Conservation (phyloP, 106 monocot species). For the Dioscorea alata region DNA sequence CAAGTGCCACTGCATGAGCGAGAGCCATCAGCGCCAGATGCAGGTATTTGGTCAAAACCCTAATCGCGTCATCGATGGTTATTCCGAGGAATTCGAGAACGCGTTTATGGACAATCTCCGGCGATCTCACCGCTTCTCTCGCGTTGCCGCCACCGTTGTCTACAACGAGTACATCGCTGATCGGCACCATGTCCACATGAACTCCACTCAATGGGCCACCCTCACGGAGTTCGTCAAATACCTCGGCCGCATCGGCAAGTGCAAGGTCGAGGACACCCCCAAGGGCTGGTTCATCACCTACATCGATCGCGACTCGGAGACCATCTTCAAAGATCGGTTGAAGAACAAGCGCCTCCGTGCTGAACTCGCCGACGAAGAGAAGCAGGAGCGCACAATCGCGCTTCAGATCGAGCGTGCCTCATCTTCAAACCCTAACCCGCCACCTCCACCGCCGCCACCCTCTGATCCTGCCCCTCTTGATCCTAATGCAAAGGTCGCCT, state of each 20-base stretch:
- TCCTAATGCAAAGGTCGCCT: not conserved
- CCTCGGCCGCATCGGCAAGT: constrained; percentile 72
- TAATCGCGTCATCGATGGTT: constrained; percentile 68
- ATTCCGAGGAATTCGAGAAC: constrained; percentile 78
- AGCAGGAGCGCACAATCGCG: constrained; percentile 66
- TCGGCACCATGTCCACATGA: constrained; percentile 94
- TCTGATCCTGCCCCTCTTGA: not conserved
- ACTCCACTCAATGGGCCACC: constrained; percentile 93
- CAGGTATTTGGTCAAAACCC: constrained; percentile 94
- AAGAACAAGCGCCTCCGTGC: constrained; percentile 65
- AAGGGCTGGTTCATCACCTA: constrained; percentile 99
- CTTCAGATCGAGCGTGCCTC: constrained; percentile 73
- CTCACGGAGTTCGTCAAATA: constrained; percentile 94
- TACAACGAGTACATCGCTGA: constrained; percentile 95
- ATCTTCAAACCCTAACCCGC: not conserved
- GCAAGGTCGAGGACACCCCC: constrained; percentile 94
- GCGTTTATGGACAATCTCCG: constrained; percentile 68
- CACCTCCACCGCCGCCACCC: not conserved
- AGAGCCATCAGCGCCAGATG: constrained; percentile 98
- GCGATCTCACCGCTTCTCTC: constrained; percentile 81
- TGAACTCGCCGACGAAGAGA: constrained; percentile 82
- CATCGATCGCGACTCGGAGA: constrained; percentile 86
- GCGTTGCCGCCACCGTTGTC: constrained; percentile 91
- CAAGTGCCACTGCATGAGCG: constrained; percentile 98
- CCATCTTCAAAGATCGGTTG: constrained; percentile 65